Conservation (phyloP, 768 basidiomycete genomes). For the Pholiota conissans region DNA sequence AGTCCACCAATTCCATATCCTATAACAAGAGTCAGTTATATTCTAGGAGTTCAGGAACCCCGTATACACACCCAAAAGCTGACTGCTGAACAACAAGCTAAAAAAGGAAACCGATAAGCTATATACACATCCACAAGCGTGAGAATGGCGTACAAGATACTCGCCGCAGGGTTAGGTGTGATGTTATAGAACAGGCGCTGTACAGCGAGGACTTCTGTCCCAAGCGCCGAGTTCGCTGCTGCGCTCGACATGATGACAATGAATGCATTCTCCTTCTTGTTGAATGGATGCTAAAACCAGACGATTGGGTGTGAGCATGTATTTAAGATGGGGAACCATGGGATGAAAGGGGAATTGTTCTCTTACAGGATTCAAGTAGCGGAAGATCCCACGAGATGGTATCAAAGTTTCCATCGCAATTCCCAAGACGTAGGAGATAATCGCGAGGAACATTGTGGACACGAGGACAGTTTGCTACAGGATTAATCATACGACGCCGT, state of each 20-base stretch:
- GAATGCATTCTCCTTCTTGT: constrained; percentile 61
- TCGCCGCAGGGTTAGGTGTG: constrained; percentile 42
- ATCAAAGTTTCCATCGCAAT: constrained; percentile 44
- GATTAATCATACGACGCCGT: neutral
- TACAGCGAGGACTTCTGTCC: constrained; percentile 53
- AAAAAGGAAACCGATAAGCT: neutral
- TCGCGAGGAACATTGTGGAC: constrained; percentile 53
- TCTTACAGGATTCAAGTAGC: constrained; percentile 52
- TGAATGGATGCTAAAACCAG: constrained; percentile 49
- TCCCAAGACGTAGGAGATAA: constrained; percentile 52
- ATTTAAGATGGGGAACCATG: neutral
- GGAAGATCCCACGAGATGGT: constrained; percentile 43
- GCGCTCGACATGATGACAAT: constrained; percentile 59
- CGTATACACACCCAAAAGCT: constrained; percentile 31
- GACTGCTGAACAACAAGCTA: constrained; percentile 35
- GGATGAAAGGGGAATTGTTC: neutral
- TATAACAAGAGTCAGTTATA: neutral
- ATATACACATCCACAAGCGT: neutral
- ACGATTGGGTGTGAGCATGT: neutral
- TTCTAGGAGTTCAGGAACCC: no score
- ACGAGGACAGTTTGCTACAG: constrained; percentile 50
- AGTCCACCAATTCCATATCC: constrained; percentile 60
- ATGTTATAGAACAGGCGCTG: constrained; percentile 56
- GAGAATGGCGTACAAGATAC: constrained; percentile 37
- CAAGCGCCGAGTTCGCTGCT: constrained; percentile 52